Evolutionary conservation across 2,329 filamentous ascomycete genomes (phyloP), one percentile per base, ranked within the genome.

Genomic region (Trichoderma guizhouense): DNA sequence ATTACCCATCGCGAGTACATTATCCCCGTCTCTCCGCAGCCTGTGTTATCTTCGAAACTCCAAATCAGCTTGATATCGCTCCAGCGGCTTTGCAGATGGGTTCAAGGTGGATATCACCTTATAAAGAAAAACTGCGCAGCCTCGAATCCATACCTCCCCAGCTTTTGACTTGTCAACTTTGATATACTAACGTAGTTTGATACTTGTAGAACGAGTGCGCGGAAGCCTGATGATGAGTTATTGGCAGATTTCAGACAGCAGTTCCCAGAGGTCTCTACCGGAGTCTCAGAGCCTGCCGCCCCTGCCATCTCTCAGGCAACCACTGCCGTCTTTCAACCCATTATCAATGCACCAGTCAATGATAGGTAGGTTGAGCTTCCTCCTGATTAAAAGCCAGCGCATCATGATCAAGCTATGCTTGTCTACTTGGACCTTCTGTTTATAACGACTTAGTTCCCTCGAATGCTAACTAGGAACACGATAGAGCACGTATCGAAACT

Each of bases 141-240:
- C 21, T 39, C 30, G 24, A 34, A 15, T 51, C 18, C 24, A 43
- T 64, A 24, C 47, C 21, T 11, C 21, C 34, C 21, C 8, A 9
- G 3, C 60, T 43, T 39, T 26, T 26, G 21, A n/a, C 12, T 34
- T 60, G 8, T 26, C 7, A 34, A 32, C 15, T 7, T 24, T 47
- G 8, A 51, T 71, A 47, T 67, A 53, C 62, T 71, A 58, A 71
- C 55, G 18, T 57, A 32, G 11, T 30, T 24, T 39, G 12, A n/a
- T 24, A n/a, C 47, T 36, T 30, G 15, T 76, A 92, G 91, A 83
- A 92, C 89, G 78, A 93, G 89, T 81, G 90, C 92, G 71, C 92
- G 93, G 82, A 97, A 96, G 84, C 94, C 93, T 71, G 90, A 89
- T 80, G 92, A 94, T 79, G 93, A 94, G 77, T 87, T 97, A 78